Evolutionary conservation across 2,329 filamentous ascomycete genomes (phyloP).

Genomic region (Exophiala xenobiotica): DNA sequence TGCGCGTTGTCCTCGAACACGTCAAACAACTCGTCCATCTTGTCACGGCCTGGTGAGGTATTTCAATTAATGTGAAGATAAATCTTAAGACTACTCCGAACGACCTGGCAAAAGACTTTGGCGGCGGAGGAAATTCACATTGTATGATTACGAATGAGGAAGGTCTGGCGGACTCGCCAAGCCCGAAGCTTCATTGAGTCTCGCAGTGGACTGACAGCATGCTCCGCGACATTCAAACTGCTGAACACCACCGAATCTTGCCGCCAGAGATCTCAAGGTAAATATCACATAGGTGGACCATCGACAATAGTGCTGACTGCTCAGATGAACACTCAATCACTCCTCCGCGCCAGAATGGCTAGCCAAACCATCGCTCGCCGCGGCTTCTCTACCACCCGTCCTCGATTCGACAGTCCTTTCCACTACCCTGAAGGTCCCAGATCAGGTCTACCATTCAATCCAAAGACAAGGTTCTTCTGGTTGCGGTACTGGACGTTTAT

Average conservation of each 20-base stretch:
- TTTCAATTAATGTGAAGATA: too few relatives aligned
- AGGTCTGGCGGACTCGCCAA: slow-evolving; percentile 7
- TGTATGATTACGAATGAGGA: slow-evolving; percentile 8
- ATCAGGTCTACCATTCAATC: slow-evolving; percentile 96
- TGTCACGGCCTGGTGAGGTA: slow-evolving; percentile 8
- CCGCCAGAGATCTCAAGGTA: slow-evolving; percentile 2
- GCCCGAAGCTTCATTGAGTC: slow-evolving; percentile 14
- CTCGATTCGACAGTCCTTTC: slow-evolving; percentile 75
- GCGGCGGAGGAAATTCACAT: slow-evolving; percentile 11
- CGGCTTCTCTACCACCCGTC: slow-evolving; percentile 87
- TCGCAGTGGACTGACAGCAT: slow-evolving; percentile 19
- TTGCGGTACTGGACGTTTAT: slow-evolving; percentile 80
- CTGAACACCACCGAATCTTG: slow-evolving; percentile 2
- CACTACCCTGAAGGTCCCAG: slow-evolving; percentile 97
- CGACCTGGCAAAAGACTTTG: neutral
- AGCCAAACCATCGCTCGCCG: slow-evolving; percentile 76
- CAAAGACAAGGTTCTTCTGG: slow-evolving; percentile 80
- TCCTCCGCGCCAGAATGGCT: slow-evolving; percentile 62
- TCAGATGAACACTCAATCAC: slow-evolving; percentile 75
- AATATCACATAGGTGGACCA: neutral
- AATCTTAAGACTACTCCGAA: too few relatives aligned
- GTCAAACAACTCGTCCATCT: slow-evolving; percentile 78
- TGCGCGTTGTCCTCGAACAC: slow-evolving; percentile 71
- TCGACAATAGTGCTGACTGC: slow-evolving; percentile 4
- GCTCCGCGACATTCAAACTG: slow-evolving; percentile 6